phyloP scores from a whole-genome alignment of 495 filamentous ascomycete species.

The Endocarpon pusillum region DNA sequence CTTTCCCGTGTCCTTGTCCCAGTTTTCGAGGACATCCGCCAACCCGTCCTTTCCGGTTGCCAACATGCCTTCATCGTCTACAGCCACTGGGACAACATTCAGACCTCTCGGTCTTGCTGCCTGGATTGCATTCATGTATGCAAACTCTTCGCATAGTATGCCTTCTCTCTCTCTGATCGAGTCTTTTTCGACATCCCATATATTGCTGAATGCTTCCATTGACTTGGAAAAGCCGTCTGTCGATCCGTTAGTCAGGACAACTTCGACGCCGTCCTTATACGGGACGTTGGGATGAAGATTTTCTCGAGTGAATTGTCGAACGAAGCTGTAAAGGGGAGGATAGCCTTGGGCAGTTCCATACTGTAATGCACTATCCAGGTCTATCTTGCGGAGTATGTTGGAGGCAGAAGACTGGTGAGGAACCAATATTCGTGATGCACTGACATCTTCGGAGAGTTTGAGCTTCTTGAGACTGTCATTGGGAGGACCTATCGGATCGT shows the following conservation, averaged over 20 bases:
- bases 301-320: slow-evolving; percentile 59
- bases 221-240: slow-evolving; percentile 76
- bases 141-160: slow-evolving; percentile 59
- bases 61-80: slow-evolving; percentile 66
- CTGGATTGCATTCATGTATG: slow-evolving; percentile 57
- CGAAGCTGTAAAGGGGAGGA: slow-evolving; percentile 52
- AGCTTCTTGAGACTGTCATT: slow-evolving; percentile 9
- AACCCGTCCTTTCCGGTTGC: slow-evolving; percentile 49
- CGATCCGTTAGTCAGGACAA: slow-evolving; percentile 57
- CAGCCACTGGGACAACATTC: slow-evolving; percentile 50
- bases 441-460: slow-evolving; percentile 12
- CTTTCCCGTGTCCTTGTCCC: slow-evolving; percentile 55
- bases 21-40: slow-evolving; percentile 60
- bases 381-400: slow-evolving; percentile 48
- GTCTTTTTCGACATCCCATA: slow-evolving; percentile 53
- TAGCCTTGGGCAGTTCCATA: slow-evolving; percentile 71
- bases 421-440: slow-evolving; percentile 40
- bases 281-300: slow-evolving; percentile 68
- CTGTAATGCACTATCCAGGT: slow-evolving; percentile 67
- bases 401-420: slow-evolving; percentile 42
- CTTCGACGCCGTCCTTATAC: slow-evolving; percentile 57
- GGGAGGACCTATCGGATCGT: slow-evolving; percentile 30
- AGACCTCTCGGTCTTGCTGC: slow-evolving; percentile 50
- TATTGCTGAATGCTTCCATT: slow-evolving; percentile 51
- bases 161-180: slow-evolving; percentile 49